Evolutionary conservation across 2,329 filamentous ascomycete species (phyloP), one percentile per base, ranked within the genome.

Genomic region (Pseudogymnoascus sp.): DNA sequence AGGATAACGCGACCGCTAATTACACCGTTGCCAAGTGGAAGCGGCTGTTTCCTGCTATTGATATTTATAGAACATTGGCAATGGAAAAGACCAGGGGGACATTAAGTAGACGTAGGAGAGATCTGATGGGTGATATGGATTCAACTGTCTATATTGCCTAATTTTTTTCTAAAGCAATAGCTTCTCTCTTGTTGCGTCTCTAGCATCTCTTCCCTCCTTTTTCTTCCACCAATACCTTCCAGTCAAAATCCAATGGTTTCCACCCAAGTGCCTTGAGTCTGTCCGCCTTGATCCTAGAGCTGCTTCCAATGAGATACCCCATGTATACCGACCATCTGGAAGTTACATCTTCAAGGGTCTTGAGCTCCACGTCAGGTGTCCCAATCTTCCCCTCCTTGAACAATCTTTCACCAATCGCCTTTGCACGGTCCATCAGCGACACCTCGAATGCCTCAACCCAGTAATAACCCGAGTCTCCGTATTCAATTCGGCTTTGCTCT

Each of bases 371-470:
- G n/a, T 53, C 47, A 16, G 47, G 26, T n/a, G 47, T 53, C 47
- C 7, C 26, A 11, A 53, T 31, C 8, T 53, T 53, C 1, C 26
- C 26, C 47, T 53, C 47, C 47, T 53, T 19, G 1, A 31, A 53
- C 24, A 53, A 8, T 10, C 47, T 53, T 6, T 31, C 26, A 4
- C 47, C 47, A 6, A 53, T 53, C 26, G 47, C 24, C 47, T 29
- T 53, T 10, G 47, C 47, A 2, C 47, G 47, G 16, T 31, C 47
- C 26, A 53, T 53, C 24, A 53, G 47, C 47, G 47, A 31, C 14
- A 53, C 47, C 47, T 53, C 47, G n/a, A 53, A 53, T 31, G 47
- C 47, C 47, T 53, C 47, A 16, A 53, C 47, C 47, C 47, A 53
- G n/a, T 53, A 53, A n/a, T 53, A 53, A n/a, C 24, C 47, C 7